Base-by-base conservation (phyloP, 2,329 filamentous ascomycete genomes). In the Colletotrichum sublineola region DNA sequence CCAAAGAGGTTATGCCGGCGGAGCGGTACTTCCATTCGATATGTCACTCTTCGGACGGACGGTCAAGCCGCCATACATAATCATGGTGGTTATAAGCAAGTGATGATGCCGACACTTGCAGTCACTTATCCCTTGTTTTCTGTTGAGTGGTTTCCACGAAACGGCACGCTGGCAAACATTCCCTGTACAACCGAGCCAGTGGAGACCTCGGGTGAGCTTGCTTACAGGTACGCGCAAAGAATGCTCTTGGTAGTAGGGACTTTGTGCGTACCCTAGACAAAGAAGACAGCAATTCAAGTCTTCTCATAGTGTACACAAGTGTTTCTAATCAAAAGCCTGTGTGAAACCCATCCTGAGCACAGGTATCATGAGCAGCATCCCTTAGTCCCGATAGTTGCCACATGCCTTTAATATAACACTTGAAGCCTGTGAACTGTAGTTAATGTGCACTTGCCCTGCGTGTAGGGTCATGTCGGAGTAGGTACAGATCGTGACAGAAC, bases 1-100 rank as follows among this genome's bases (percentile, higher is more conserved):
- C 40, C 12, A 53, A 58, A 15, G 62, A 57, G 62, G 36, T 31
- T 31, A 53, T 52, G 67, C 44, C 29, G 67, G 20, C 7, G 18
- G 48, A 24, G 40, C 52, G 61, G 52, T 33, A 42, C n/a, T 52
- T 53, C 9, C 15, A 31, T 2, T 18, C 20, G 18, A 24, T 9
- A 52, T 33, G 46, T 15, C 46, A 9, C 2, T 40, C 3, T 31
- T 63, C 33, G 48, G 46, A 24, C 44, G 44, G 60, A 63, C 29
- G 61, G 44, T 53, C 33, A 33, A 24, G 56, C 56, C n/a, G n/a
- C 18, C 56, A 58, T 29, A 29, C 55, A 36, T 24, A 24, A 56
- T 7, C 24, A 15, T 6, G 36, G 12, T 18, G 14, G 14, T 14
- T 31, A 20, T 5, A 12, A 20, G 12, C 14, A 58, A 40, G 24